phyloP scores from a whole-genome alignment of 176 grass and related monocot genomes.

The Aegilops bicornis region DNA sequence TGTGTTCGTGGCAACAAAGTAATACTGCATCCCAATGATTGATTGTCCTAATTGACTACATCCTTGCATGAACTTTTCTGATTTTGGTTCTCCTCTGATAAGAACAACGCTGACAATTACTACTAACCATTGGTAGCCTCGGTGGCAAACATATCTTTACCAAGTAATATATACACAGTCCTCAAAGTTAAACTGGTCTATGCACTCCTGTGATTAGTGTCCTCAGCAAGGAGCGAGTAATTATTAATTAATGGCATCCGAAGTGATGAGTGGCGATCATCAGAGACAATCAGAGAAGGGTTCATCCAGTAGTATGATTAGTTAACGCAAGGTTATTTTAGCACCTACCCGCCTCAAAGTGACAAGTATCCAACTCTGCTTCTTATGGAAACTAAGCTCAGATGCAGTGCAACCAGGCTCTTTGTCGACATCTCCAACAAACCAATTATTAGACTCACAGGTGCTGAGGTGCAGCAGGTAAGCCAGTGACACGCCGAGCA shows the following conservation, averaged over 20 bases:
- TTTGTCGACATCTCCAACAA: background rate
- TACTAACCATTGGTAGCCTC: background rate
- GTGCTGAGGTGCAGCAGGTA: conserved; percentile 45
- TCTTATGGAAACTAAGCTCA: background rate
- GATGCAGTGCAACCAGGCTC: background rate
- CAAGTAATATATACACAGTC: conserved; percentile 5
- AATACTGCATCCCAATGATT: background rate
- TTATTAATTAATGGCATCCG: background rate
- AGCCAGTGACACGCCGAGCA: conserved; percentile 49
- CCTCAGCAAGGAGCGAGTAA: background rate
- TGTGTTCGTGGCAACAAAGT: background rate
- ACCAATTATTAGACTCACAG: conserved; percentile 29
- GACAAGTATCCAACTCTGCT: background rate
- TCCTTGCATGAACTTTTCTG: background rate
- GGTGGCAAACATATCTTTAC: background rate
- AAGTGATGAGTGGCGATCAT: background rate
- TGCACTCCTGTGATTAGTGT: background rate
- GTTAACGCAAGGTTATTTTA: background rate
- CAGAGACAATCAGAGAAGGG: too few relatives aligned
- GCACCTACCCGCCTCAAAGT: background rate
- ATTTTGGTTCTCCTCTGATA: background rate
- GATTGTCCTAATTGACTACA: background rate
- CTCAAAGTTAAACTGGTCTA: background rate
- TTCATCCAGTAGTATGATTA: background rate
- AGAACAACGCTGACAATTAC: background rate